Percentiles rank a stretch among this genome's conserved stretches.
Evolutionary conservation across 768 basidiomycete genomes (phyloP).

Genomic region (Lepiota venenata): DNA sequence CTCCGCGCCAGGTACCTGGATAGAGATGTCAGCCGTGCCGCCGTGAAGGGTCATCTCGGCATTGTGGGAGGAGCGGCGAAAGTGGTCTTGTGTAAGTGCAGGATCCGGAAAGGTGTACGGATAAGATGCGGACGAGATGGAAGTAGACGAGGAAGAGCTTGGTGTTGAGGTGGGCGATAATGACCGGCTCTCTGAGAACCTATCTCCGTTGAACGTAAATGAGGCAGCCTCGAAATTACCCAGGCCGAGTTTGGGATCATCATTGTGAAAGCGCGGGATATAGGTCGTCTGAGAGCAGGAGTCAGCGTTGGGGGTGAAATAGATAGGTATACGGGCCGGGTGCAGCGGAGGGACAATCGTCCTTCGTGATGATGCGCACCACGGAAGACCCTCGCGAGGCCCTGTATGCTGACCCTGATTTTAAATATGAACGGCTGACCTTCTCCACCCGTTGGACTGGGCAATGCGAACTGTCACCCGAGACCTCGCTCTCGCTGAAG

Average conservation of each 20-base stretch:
- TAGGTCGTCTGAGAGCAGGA: constrained; percentile 36
- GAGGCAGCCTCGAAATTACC: constrained; percentile 6
- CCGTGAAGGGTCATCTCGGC: constrained; percentile 71
- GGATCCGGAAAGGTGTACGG: constrained; percentile 57
- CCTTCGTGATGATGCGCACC: neutral
- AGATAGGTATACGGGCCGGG: neutral
- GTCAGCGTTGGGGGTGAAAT: constrained; percentile 18
- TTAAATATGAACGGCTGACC: neutral
- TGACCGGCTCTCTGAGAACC: constrained; percentile 54
- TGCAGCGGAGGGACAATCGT: neutral
- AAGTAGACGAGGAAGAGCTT: constrained; percentile 57
- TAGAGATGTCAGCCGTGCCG: constrained; percentile 69
- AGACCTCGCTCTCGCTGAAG: constrained; percentile 21
- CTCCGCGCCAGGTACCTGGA: constrained; percentile 41
- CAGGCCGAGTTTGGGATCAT: constrained; percentile 24
- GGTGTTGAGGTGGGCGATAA: constrained; percentile 68
- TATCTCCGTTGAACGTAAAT: constrained; percentile 16
- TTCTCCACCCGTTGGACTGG: constrained; percentile 11
- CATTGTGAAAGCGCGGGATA: constrained; percentile 21
- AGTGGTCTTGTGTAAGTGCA: constrained; percentile 41
- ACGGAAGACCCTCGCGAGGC: neutral
- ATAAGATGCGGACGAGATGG: constrained; percentile 64
- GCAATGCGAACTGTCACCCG: constrained; percentile 19
- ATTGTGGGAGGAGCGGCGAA: constrained; percentile 54
- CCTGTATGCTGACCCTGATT: neutral